These are phyloP conservation scores for Drechslerella coelobrocha DNA, from an alignment of 2,329 filamentous ascomycete genomes.

Conservation along the genomic window DNA sequence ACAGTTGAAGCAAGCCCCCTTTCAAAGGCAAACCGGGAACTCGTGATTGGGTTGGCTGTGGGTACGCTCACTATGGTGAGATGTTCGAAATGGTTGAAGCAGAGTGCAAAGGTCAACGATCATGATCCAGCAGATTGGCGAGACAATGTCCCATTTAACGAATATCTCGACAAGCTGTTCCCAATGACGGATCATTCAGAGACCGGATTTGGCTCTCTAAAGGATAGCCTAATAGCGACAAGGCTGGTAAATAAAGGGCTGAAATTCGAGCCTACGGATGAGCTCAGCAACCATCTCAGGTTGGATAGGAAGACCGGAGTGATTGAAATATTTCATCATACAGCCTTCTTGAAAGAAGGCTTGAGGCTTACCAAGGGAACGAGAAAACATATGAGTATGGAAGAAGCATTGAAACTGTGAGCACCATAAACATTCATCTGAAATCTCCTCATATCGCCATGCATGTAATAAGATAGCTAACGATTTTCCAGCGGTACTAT, in stretches of 20 bases:
- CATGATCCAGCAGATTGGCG: conserved; percentile 48
- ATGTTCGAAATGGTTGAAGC: conserved; percentile 45
- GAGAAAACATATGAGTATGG: too few relatives aligned
- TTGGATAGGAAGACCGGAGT: too few relatives aligned
- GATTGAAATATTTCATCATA: too few relatives aligned
- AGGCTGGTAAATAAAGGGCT: conserved; percentile 53
- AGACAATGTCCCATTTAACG: conserved; percentile 47
- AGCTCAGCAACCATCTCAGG: conserved; percentile 54
- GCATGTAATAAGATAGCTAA: too few relatives aligned
- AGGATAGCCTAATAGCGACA: conserved; percentile 49
- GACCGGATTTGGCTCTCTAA: conserved; percentile 31
- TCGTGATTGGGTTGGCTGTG: conserved; percentile 53
- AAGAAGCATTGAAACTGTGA: too few relatives aligned
- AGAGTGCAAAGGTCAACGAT: conserved; percentile 50
- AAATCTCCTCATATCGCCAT: too few relatives aligned
- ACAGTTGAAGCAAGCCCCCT: conserved; percentile 3
- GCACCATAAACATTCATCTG: too few relatives aligned
- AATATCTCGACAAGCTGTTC: conserved; percentile 51
- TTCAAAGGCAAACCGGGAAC: conserved; percentile 49
- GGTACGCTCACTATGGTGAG: conserved; percentile 53
- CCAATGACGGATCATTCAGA: conserved; percentile 51
- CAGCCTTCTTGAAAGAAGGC: too few relatives aligned
- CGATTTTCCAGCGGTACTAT: conserved; percentile 30
- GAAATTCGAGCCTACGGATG: conserved; percentile 53
- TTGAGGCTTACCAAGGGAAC: neutral